Conservation (phyloP, 2,329 filamentous ascomycete species). For the Iodosphaeria phyllophila region DNA sequence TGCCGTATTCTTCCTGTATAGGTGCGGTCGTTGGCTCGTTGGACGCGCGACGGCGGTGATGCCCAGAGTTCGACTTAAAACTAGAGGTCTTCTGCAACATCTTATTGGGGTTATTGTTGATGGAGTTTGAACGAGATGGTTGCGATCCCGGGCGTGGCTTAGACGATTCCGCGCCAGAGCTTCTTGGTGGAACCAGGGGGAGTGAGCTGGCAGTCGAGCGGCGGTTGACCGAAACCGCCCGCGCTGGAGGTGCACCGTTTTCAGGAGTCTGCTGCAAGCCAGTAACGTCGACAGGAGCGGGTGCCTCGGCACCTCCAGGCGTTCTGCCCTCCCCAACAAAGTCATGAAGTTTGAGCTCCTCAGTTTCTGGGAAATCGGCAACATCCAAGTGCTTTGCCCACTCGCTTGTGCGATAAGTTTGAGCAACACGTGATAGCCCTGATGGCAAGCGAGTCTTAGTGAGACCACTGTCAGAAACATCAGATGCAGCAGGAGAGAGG, state of each 20-base stretch:
- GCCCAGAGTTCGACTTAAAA: too few relatives aligned
- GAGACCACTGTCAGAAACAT: conserved; percentile 27
- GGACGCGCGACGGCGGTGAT: too few relatives aligned
- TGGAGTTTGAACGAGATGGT: not conserved
- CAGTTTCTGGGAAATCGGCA: conserved; percentile 53
- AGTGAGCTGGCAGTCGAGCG: too few relatives aligned
- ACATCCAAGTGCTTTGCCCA: conserved; percentile 80
- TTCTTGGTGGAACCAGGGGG: too few relatives aligned
- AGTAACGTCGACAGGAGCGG: conserved; percentile 42
- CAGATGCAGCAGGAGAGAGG: conserved; percentile 14
- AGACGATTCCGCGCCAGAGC: conserved; percentile 5
- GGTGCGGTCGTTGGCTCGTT: too few relatives aligned
- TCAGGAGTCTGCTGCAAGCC: conserved; percentile 46
- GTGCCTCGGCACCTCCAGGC: conserved; percentile 23
- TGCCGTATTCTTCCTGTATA: too few relatives aligned
- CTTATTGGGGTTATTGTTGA: not conserved
- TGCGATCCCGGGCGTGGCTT: too few relatives aligned
- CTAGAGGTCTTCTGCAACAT: too few relatives aligned
- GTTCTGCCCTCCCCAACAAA: conserved; percentile 12
- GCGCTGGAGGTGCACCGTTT: conserved; percentile 24
- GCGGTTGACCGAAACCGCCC: conserved; percentile 8
- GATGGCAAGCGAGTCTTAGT: conserved; percentile 45
- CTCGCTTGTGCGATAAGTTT: conserved; percentile 81
- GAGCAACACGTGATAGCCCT: conserved; percentile 57
- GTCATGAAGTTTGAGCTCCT: conserved; percentile 35